phyloP scores from a whole-genome alignment of 495 filamentous ascomycete genomes.

The Pseudoneurospora amorphoporcata region DNA sequence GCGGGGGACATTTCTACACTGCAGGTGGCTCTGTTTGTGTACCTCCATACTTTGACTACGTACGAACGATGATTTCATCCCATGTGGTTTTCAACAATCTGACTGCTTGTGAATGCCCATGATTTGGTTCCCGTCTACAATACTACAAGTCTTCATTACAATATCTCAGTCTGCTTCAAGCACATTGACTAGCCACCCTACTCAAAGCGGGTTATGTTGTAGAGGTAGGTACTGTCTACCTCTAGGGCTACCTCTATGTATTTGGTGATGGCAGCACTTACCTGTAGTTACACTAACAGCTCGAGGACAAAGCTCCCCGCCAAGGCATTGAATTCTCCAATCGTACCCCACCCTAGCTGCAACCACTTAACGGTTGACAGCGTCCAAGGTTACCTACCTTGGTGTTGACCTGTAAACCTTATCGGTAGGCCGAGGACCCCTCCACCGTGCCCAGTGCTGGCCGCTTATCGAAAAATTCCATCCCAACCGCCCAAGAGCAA shows the following conservation, averaged over 20 bases:
- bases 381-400: not conserved
- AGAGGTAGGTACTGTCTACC: not conserved
- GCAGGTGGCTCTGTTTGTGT: not conserved
- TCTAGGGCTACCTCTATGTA: too few species aligned
- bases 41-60: not conserved
- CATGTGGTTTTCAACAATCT: too few species aligned
- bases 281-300: not conserved
- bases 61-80: not conserved
- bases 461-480: not conserved
- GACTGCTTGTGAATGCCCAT: too few species aligned
- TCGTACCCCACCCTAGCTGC: slow-evolving; percentile 1
- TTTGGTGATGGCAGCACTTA: not conserved
- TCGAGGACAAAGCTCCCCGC: not conserved
- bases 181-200: too few species aligned
- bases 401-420: slow-evolving; percentile 7
- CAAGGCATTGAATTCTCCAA: not conserved
- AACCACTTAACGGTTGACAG: slow-evolving; percentile 9
- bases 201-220: not conserved
- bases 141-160: too few species aligned
- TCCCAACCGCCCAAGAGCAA: not conserved
- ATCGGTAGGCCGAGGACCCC: slow-evolving; percentile 15
- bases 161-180: too few species aligned
- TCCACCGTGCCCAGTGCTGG: slow-evolving; percentile 8
- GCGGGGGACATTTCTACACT: slow-evolving; percentile 5
- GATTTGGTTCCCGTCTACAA: too few species aligned